These are phyloP conservation scores for Salix purpurea DNA, from an alignment of 345 rosid genomes.

Conservation along the genomic window DNA sequence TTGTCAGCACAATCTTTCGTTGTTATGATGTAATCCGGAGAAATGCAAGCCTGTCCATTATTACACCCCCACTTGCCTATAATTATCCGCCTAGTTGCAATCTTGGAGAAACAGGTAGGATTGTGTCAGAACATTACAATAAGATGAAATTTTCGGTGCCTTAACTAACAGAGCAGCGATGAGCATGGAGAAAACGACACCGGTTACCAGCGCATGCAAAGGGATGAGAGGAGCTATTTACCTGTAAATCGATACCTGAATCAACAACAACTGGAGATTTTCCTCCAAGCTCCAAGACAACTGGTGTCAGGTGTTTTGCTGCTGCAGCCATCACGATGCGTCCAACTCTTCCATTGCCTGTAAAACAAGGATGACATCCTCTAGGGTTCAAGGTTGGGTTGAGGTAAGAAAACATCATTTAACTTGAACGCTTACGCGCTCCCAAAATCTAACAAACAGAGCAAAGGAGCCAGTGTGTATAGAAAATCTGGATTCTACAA, in stretches of 20 bases:
- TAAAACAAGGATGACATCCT: slow-evolving; percentile 15
- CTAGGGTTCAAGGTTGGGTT: not conserved
- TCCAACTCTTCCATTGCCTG: slow-evolving; percentile 73
- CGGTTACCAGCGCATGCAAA: not conserved
- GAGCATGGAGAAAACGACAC: not conserved
- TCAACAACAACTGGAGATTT: slow-evolving; percentile 84
- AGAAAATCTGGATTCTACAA: not conserved
- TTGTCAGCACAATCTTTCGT: slow-evolving; percentile 64
- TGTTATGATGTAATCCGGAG: slow-evolving; percentile 81
- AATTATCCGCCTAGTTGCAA: slow-evolving; percentile 72
- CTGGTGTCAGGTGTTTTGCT: slow-evolving; percentile 93
- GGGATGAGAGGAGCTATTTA: slow-evolving; percentile 18
- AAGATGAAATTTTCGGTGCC: not conserved
- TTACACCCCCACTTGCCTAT: slow-evolving; percentile 89
- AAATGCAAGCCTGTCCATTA: slow-evolving; percentile 87
- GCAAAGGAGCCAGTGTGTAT: not conserved
- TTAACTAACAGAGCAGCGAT: not conserved
- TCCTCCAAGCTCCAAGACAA: slow-evolving; percentile 91
- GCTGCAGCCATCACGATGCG: slow-evolving; percentile 93
- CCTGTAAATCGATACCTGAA: slow-evolving; percentile 62
- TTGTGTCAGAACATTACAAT: slow-evolving; percentile 8
- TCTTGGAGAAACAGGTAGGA: slow-evolving; percentile 38
- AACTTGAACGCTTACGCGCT: not conserved
- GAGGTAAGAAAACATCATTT: not conserved
- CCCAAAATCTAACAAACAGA: not conserved